A percentile compares a stretch with the other conserved stretches of the same genome.
Conservation (phyloP, 768 basidiomycete species). For the Hydnomerulius pinastri region DNA sequence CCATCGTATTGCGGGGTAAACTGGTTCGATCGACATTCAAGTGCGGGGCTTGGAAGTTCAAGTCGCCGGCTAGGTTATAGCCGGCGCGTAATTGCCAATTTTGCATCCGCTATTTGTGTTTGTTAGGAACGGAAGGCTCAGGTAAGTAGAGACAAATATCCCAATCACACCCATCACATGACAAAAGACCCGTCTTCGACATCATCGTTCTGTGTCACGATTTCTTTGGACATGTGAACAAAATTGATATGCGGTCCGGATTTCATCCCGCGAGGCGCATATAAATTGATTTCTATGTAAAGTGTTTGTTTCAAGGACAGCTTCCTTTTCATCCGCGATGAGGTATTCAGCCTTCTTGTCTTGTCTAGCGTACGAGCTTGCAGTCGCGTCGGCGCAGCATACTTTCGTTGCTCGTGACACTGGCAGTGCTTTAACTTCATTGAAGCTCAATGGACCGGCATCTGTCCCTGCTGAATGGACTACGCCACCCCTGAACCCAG, state of each 20-base stretch:
- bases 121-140: constrained; percentile 6
- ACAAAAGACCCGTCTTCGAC: not conserved
- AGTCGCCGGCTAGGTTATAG: not conserved
- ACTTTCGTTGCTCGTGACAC: constrained; percentile 7
- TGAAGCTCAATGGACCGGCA: constrained; percentile 43
- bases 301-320: not conserved
- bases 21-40: not conserved
- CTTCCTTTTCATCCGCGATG: constrained; percentile 8
- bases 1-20: constrained; percentile 35
- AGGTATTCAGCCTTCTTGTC: not conserved
- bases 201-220: constrained; percentile 13
- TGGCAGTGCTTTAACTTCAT: constrained; percentile 2
- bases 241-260: constrained; percentile 5
- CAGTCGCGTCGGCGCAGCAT: constrained; percentile 11
- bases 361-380: constrained; percentile 3
- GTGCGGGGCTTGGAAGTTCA: not conserved
- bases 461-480: constrained; percentile 43
- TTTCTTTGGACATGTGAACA: not conserved
- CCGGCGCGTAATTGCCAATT: not conserved
- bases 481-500: constrained; percentile 43
- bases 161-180: not conserved
- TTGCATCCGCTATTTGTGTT: constrained; percentile 1
- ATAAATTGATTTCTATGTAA: not conserved
- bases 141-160: constrained; percentile 4
- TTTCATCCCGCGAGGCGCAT: too few relatives aligned